Percentiles rank a stretch among this genome's conserved stretches.
phyloP scores from a whole-genome alignment of 345 rosid genomes.

The Rhodamnia rubescens region DNA sequence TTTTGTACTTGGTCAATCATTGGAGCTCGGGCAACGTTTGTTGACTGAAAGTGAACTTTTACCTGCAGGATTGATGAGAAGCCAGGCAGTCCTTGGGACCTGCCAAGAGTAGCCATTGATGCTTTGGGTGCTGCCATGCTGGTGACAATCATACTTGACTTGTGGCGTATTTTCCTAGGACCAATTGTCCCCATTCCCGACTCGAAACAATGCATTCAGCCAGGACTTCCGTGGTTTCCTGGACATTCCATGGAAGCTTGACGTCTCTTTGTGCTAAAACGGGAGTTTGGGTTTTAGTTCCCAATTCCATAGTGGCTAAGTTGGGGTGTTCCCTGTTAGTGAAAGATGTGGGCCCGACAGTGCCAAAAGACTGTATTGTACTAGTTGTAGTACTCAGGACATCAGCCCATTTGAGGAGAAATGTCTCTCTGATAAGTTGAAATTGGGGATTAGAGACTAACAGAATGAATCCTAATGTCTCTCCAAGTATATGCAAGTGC shows the following conservation, averaged over 20 bases:
- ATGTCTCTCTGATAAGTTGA: background rate
- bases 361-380: background rate
- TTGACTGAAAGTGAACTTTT: background rate
- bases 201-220: conserved; percentile 44
- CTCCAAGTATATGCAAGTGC: background rate
- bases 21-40: background rate
- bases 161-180: conserved; percentile 92
- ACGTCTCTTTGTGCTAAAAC: background rate
- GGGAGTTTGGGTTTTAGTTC: background rate
- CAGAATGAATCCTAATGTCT: background rate
- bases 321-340: background rate
- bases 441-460: background rate
- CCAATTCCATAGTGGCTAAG: background rate
- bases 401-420: background rate
- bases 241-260: conserved; percentile 19
- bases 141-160: conserved; percentile 86
- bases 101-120: conserved; percentile 79
- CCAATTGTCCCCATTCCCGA: conserved; percentile 60
- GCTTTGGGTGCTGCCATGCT: conserved; percentile 95
- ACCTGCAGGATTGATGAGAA: conserved; percentile 80
- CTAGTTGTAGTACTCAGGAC: background rate
- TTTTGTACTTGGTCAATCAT: background rate
- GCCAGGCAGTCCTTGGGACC: conserved; percentile 68
- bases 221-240: conserved; percentile 81
- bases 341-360: background rate